Evolutionary conservation across 805 yeast species (phyloP).

Genomic region (Wickerhamomyces rabaulensis): DNA sequence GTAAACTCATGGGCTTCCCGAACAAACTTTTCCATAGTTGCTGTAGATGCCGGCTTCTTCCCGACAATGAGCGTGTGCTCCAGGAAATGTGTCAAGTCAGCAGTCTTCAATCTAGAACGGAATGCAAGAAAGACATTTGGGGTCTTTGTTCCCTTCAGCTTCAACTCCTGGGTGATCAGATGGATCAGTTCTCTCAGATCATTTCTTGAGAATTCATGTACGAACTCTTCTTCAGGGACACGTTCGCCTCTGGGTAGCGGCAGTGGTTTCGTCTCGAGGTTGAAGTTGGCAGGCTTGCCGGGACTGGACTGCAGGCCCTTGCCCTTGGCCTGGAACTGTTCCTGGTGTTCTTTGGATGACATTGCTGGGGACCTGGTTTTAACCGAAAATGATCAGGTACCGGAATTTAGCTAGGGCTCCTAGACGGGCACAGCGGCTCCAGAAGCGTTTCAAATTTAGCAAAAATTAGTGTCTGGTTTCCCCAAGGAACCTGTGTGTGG

Average conservation of each 20-base stretch:
- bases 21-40: conserved; percentile 39
- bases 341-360: conserved; percentile 1
- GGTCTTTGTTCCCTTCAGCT: conserved; percentile 61
- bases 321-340: conserved; percentile 13
- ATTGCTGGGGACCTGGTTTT: neutral
- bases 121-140: conserved; percentile 76
- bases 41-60: conserved; percentile 37
- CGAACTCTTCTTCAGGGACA: conserved; percentile 15
- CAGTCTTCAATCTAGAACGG: conserved; percentile 62
- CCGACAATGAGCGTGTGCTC: conserved; percentile 57
- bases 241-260: conserved; percentile 13
- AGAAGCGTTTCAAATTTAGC: neutral
- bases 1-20: conserved; percentile 60
- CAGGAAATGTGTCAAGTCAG: conserved; percentile 52
- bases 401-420: no score
- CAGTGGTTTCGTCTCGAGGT: conserved; percentile 10
- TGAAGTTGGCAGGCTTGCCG: conserved; percentile 1
- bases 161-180: conserved; percentile 65
- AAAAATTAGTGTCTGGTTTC: neutral
- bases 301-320: conserved; percentile 10
- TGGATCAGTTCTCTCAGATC: conserved; percentile 66
- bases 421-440: neutral
- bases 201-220: conserved; percentile 53
- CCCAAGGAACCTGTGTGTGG: neutral
- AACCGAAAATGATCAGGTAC: neutral